Evolutionary conservation across 2,329 filamentous ascomycete genomes (phyloP), one percentile per base, ranked within the genome.

Genomic region (Diplocarpon mali): DNA sequence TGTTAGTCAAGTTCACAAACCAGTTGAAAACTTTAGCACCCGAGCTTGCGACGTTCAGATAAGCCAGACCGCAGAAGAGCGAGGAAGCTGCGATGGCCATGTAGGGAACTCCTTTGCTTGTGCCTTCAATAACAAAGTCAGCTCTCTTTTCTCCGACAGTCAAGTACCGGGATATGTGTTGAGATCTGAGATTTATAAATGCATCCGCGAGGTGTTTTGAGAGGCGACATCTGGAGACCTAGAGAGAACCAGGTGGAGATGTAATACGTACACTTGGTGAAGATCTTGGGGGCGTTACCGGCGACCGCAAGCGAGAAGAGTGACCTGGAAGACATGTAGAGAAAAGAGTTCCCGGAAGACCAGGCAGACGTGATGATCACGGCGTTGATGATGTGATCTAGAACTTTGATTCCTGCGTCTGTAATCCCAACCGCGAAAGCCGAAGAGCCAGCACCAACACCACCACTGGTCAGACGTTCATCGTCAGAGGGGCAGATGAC

Each of bases 401-500:
- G 63, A 1, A 65, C 67, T 11, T 63, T 61, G 47, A 74, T 72
- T 3, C 70, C 69, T 2, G 67, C 69, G 44, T 68, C 64, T 45
- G 67, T 66, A 53, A 71, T 70, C 20, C 66, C 70, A 13, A 71
- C 62, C 5, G 71, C 70, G 49, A 70, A 72, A 0, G 69, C 66
- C 1, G 67, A 70, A 1, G 73, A 71, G 7, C 69, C 71, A 1
- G 74, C 74, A 15, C 55, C 52, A 14, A 52, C 55, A 12, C 52
- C 38, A 15, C 75, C 75, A 13, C 65, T 62, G 12, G 71, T 73
- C 30, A 81, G 65, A 2, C 63, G 63, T 0, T 60, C 48, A 45
- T 75, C 69, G 48, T 76, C 63, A 27, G 68, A 76, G 0, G 73
- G 73, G 50, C 72, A 73, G 43, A 76, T 76, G 28, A 80, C 69